Conservation (phyloP, 441 rosid genomes). For the Gossypium armourianum region DNA sequence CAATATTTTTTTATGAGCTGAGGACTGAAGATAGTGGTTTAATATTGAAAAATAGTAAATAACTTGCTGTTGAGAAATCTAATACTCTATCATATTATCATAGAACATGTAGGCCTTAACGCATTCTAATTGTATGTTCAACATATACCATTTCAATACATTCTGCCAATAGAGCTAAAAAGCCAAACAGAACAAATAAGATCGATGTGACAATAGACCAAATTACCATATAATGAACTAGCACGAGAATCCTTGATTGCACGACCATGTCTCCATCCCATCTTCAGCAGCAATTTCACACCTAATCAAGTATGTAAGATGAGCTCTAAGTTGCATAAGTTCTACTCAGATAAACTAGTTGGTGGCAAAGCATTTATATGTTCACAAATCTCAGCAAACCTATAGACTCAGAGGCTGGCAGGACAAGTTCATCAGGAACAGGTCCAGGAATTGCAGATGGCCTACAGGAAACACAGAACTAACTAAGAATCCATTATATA, state of each 20-base stretch:
- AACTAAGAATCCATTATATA: neutral
- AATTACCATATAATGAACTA: slow-evolving; percentile 44
- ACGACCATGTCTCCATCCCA: slow-evolving; percentile 93
- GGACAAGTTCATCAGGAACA: slow-evolving; percentile 68
- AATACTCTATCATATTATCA: neutral
- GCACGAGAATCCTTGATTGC: slow-evolving; percentile 62
- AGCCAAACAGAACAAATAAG: neutral
- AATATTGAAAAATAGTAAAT: neutral
- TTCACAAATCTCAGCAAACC: slow-evolving; percentile 45
- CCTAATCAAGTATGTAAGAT: slow-evolving; percentile 35
- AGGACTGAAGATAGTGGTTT: neutral
- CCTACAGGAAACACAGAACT: slow-evolving; percentile 26
- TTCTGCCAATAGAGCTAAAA: neutral
- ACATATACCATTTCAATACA: neutral
- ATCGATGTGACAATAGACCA: neutral
- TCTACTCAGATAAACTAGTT: neutral
- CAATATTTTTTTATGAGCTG: neutral
- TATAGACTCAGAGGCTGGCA: slow-evolving; percentile 79
- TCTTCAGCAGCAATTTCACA: slow-evolving; percentile 67
- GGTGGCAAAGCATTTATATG: slow-evolving; percentile 15
- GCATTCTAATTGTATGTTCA: neutral
- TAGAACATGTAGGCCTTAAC: neutral
- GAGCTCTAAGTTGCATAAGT: slow-evolving; percentile 13
- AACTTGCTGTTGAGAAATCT: neutral
- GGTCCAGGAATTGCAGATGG: slow-evolving; percentile 95